Evolutionary conservation across 352 stramenopile species (phyloP).

Genomic region (Pythium grandisporangium): DNA sequence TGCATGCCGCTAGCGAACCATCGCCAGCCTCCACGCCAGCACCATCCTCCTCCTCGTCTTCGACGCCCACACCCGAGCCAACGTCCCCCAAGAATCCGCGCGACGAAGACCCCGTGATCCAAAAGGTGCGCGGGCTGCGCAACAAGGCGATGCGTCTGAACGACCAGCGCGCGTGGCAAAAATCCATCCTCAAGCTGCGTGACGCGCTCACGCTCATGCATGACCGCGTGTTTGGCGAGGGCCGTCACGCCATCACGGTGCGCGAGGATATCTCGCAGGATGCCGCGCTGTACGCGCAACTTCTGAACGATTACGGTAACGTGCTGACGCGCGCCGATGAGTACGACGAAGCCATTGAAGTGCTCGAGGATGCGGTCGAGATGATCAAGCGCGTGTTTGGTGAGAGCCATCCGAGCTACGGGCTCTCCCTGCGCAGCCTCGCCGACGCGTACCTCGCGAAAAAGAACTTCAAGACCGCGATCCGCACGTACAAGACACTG

Average conservation of each 20-base stretch:
- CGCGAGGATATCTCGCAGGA: conserved; percentile 51
- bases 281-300: conserved; percentile 62
- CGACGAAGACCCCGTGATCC: conserved; percentile 57
- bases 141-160: conserved; percentile 74
- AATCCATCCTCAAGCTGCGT: conserved; percentile 51
- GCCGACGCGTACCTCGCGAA: conserved; percentile 76
- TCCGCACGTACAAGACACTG: conserved; percentile 60
- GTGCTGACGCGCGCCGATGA: conserved; percentile 65
- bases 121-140: conserved; percentile 50
- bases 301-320: conserved; percentile 74
- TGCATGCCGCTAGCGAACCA: too few species aligned
- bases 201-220: conserved; percentile 58
- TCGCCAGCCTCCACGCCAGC: conserved; percentile 6
- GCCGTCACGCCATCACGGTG: conserved; percentile 36
- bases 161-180: conserved; percentile 40
- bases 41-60: conserved; percentile 3
- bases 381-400: conserved; percentile 75
- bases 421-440: conserved; percentile 62
- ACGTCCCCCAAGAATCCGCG: conserved; percentile 23
- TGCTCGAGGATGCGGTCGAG: conserved; percentile 61
- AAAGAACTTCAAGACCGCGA: conserved; percentile 57
- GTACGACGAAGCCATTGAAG: conserved; percentile 66
- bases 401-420: conserved; percentile 70
- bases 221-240: conserved; percentile 54
- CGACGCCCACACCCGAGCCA: too few species aligned